Conservation (phyloP, 1,284 basidiomycete species). For the Trametes sp. region DNA sequence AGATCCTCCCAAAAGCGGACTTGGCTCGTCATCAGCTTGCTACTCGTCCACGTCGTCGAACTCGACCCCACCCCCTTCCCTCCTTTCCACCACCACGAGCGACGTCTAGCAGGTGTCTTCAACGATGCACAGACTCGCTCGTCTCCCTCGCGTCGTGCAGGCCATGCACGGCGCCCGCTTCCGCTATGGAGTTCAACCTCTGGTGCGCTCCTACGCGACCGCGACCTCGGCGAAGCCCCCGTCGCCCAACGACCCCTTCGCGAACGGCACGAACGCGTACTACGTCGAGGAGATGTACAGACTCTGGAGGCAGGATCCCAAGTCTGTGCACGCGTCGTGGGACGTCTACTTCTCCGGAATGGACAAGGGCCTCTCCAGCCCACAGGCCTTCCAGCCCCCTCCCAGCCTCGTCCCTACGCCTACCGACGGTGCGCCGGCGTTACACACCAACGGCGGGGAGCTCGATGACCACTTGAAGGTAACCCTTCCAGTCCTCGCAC, state of each 20-base stretch:
- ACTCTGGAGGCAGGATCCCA: conserved; percentile 90
- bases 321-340: conserved; percentile 96
- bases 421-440: conserved; percentile 83
- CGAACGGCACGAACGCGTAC: conserved; percentile 92
- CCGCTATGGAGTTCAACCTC: conserved; percentile 30
- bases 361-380: conserved; percentile 86
- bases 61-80: conserved; percentile 17
- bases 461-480: conserved; percentile 97
- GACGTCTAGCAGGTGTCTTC: conserved; percentile 23
- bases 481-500: conserved; percentile 17
- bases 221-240: conserved; percentile 59
- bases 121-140: conserved; percentile 33
- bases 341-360: conserved; percentile 94
- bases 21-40: conserved; percentile 28
- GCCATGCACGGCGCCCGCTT: conserved; percentile 28
- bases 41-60: conserved; percentile 28
- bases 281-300: conserved; percentile 98
- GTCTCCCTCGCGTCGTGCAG: conserved; percentile 34
- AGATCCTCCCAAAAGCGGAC: conserved; percentile 24
- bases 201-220: conserved; percentile 54
- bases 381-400: conserved; percentile 87
- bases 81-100: conserved; percentile 23
- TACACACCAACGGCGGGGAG: conserved; percentile 78
- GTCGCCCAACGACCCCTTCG: conserved; percentile 82
- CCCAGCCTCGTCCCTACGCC: conserved; percentile 76